phyloP scores from a whole-genome alignment of 129 eudicot species.

The Tagetes patula region DNA sequence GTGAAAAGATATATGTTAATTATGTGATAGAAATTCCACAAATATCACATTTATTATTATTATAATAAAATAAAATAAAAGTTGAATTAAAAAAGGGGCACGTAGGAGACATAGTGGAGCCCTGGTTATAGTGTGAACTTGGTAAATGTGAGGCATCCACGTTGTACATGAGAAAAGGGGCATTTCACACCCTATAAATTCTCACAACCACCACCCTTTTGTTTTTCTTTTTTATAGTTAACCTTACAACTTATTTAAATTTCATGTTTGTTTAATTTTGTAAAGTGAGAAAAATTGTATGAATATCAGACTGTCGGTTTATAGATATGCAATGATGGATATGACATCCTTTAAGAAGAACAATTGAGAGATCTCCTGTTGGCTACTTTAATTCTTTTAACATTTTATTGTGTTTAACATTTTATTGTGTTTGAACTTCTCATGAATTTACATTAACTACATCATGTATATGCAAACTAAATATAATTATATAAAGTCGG shows the following conservation, averaged over 20 bases:
- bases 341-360: too few species aligned
- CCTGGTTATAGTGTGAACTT: conserved; percentile 12
- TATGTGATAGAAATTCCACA: not conserved
- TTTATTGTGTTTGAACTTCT: not conserved
- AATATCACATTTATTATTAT: not conserved
- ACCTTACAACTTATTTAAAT: not conserved
- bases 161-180: conserved; percentile 15
- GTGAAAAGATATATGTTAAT: not conserved
- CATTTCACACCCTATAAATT: conserved; percentile 25
- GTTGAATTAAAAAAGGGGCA: conserved; percentile 4
- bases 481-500: too few species aligned
- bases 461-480: too few species aligned
- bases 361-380: too few species aligned
- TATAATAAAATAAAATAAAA: not conserved
- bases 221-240: not conserved
- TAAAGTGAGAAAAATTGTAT: not conserved
- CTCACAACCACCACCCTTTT: conserved; percentile 18
- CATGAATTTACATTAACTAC: too few species aligned
- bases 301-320: not conserved
- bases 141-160: conserved; percentile 30
- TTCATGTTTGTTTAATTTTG: not conserved
- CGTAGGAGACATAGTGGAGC: conserved; percentile 31
- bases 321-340: too few species aligned
- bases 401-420: too few species aligned
- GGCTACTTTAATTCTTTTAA: too few species aligned